A percentile compares a stretch with the other conserved stretches of the same genome.
phyloP scores from a whole-genome alignment of 306 rosid genomes.

The Sicyos edulis region DNA sequence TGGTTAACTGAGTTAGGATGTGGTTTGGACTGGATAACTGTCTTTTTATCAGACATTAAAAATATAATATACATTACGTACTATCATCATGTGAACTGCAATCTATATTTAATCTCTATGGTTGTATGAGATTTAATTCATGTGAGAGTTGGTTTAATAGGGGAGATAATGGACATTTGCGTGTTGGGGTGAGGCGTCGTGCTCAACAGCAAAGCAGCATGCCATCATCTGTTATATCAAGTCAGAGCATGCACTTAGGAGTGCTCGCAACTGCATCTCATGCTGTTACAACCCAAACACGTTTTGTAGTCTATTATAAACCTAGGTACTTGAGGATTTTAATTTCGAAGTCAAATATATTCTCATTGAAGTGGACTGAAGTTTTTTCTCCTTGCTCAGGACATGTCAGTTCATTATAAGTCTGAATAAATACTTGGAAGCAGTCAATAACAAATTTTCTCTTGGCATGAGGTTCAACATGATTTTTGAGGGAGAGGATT shows the following conservation, averaged over 20 bases:
- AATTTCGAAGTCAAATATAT: conserved; percentile 7
- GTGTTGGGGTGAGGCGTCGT: conserved; percentile 85
- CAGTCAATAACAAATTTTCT: conserved; percentile 41
- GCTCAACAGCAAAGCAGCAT: conserved; percentile 72
- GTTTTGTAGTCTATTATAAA: conserved; percentile 72
- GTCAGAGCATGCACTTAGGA: conserved; percentile 95
- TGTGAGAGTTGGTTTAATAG: conserved; percentile 34
- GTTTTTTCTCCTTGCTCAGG: conserved; percentile 30
- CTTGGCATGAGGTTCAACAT: conserved; percentile 81
- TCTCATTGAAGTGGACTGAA: conserved; percentile 4
- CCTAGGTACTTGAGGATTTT: conserved; percentile 48
- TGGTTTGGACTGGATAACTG: neutral
- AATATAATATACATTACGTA: neutral
- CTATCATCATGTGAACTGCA: neutral
- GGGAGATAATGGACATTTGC: conserved; percentile 68
- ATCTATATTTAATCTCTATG: conserved; percentile 8
- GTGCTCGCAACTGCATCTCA: conserved; percentile 97
- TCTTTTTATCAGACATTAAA: neutral
- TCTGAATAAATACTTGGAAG: conserved; percentile 60
- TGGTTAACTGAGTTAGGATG: neutral
- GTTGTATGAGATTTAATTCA: conserved; percentile 22
- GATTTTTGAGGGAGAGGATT: conserved; percentile 90
- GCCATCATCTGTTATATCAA: conserved; percentile 87
- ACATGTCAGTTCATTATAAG: conserved; percentile 71
- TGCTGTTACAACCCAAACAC: conserved; percentile 73